These are phyloP conservation scores for Pseudozyma pruni DNA, from an alignment of 1,284 basidiomycete genomes.

Conservation along the genomic window DNA sequence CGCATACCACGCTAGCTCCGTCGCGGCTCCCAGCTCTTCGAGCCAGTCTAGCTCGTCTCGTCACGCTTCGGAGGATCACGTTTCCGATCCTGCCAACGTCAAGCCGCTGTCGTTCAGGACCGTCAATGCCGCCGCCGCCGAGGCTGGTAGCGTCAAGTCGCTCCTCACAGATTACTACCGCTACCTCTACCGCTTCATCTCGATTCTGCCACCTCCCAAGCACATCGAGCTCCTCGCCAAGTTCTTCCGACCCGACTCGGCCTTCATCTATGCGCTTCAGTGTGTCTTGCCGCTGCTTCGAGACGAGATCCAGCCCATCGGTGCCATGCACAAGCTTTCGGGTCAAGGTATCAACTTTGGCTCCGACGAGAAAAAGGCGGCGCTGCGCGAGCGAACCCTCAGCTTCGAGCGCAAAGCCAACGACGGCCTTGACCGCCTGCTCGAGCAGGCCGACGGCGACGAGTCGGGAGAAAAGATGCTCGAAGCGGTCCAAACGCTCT, in stretches of 20 bases:
- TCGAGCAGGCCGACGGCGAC: slow-evolving; percentile 50
- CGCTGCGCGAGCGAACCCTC: slow-evolving; percentile 42
- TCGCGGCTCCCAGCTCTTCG: slow-evolving; percentile 19
- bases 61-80: slow-evolving; percentile 20
- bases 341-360: slow-evolving; percentile 55
- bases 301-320: slow-evolving; percentile 52
- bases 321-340: slow-evolving; percentile 37
- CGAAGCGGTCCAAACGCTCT: slow-evolving; percentile 59
- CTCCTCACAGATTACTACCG: slow-evolving; percentile 59
- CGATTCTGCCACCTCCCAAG: slow-evolving; percentile 49
- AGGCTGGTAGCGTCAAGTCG: slow-evolving; percentile 32
- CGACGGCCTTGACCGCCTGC: slow-evolving; percentile 51
- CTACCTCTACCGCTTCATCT: slow-evolving; percentile 62
- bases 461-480: slow-evolving; percentile 42
- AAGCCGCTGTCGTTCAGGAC: slow-evolving; percentile 19
- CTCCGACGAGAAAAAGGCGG: slow-evolving; percentile 49
- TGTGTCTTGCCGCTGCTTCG: slow-evolving; percentile 54
- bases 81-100: slow-evolving; percentile 16
- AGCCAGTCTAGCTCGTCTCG: slow-evolving; percentile 22
- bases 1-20: slow-evolving; percentile 35
- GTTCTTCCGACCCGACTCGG: slow-evolving; percentile 45
- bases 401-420: slow-evolving; percentile 51
- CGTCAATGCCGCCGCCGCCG: slow-evolving; percentile 28
- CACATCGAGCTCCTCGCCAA: slow-evolving; percentile 45
- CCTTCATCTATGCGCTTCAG: slow-evolving; percentile 57